Conservation (phyloP, 2,329 filamentous ascomycete species). For the Aspergillus novoparasiticus region DNA sequence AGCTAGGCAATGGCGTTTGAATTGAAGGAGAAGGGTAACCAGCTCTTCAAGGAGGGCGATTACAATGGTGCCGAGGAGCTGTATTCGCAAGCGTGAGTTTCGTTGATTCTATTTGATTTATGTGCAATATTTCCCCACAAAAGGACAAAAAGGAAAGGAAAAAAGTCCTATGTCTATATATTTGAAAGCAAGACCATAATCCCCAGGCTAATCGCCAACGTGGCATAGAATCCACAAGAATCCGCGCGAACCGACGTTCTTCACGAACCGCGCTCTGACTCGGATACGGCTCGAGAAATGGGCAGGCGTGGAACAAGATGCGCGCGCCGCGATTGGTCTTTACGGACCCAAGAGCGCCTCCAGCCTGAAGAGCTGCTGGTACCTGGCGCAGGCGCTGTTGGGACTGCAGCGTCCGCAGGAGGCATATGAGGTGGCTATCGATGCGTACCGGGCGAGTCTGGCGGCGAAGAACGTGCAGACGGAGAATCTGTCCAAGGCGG, state of each 20-base stretch:
- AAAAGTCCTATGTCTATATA: not conserved
- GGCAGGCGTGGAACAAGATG: slow-evolving; percentile 76
- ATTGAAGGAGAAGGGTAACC: slow-evolving; percentile 49
- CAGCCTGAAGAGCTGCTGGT: slow-evolving; percentile 81
- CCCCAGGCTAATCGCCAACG: not conserved
- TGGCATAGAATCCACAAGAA: slow-evolving; percentile 71
- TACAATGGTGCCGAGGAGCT: slow-evolving; percentile 50
- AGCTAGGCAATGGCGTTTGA: slow-evolving; percentile 33
- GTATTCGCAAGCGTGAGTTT: slow-evolving; percentile 49
- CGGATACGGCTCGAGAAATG: slow-evolving; percentile 74
- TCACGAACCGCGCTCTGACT: slow-evolving; percentile 86
- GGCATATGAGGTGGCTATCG: slow-evolving; percentile 69
- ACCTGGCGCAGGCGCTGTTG: slow-evolving; percentile 82
- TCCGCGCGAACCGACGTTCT: slow-evolving; percentile 74
- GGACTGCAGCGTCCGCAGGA: slow-evolving; percentile 70
- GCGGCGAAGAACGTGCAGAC: slow-evolving; percentile 67
- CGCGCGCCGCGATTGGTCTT: slow-evolving; percentile 71
- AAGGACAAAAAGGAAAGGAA: not conserved
- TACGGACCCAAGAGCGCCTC: slow-evolving; percentile 51
- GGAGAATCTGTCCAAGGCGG: slow-evolving; percentile 69
- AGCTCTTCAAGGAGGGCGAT: slow-evolving; percentile 49
- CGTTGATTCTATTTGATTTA: not conserved
- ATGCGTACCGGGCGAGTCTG: slow-evolving; percentile 72
- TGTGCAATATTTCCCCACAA: not conserved
- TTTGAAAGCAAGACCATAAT: not conserved